Conservation (phyloP, 2,329 filamentous ascomycete genomes). For the Hirsutella minnesotensis region DNA sequence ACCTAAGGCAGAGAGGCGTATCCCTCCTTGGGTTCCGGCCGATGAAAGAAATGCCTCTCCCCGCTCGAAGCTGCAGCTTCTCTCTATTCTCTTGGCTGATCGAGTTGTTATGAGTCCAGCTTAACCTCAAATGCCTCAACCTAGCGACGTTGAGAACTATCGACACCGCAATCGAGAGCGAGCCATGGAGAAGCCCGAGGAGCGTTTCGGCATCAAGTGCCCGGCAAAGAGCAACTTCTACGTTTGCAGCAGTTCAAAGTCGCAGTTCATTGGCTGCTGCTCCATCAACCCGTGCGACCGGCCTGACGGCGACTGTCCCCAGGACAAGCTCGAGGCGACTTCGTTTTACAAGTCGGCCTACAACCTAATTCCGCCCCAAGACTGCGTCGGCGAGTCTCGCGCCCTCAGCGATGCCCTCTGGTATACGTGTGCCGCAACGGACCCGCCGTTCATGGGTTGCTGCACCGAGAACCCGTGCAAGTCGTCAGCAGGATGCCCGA, state of each 20-base stretch:
- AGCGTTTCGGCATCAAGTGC: background rate
- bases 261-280: slow-evolving; percentile 30
- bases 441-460: slow-evolving; percentile 26
- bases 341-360: slow-evolving; percentile 16
- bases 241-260: slow-evolving; percentile 18
- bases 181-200: background rate
- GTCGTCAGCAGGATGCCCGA: slow-evolving; percentile 11
- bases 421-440: slow-evolving; percentile 19
- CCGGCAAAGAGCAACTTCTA: slow-evolving; percentile 15
- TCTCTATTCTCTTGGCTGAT: background rate
- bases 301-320: slow-evolving; percentile 20
- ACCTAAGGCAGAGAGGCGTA: too few relatives aligned
- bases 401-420: slow-evolving; percentile 11
- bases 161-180: too few relatives aligned
- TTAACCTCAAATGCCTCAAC: too few relatives aligned
- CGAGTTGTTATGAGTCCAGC: background rate
- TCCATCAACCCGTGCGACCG: slow-evolving; percentile 20
- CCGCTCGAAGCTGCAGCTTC: too few relatives aligned
- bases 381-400: slow-evolving; percentile 13
- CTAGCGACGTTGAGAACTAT: too few relatives aligned
- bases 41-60: too few relatives aligned
- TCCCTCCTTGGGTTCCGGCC: too few relatives aligned
- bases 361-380: slow-evolving; percentile 16
- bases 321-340: slow-evolving; percentile 11
- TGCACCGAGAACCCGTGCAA: slow-evolving; percentile 16